Conservation (phyloP, 1,284 basidiomycete species). For the Neonothopanus nambi region DNA sequence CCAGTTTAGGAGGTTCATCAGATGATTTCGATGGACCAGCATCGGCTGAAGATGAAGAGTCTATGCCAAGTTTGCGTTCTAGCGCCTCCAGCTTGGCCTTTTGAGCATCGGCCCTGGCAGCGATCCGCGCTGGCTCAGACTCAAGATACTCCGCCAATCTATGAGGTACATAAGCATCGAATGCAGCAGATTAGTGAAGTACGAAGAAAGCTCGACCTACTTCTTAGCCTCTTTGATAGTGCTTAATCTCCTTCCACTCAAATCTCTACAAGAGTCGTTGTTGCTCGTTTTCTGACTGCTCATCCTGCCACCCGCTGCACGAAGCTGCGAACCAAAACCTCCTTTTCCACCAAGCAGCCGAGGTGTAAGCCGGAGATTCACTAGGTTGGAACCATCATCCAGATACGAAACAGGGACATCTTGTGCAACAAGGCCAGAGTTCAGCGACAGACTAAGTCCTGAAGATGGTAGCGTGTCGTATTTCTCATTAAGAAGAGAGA, state of each 20-base stretch:
- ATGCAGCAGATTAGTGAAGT: slow-evolving; percentile 9
- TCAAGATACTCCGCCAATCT: slow-evolving; percentile 92
- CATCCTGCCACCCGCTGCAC: slow-evolving; percentile 97
- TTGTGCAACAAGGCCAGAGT: slow-evolving; percentile 46
- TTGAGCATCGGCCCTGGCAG: slow-evolving; percentile 78
- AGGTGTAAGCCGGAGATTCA: slow-evolving; percentile 68
- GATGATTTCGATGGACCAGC: slow-evolving; percentile 26
- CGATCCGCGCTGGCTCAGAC: slow-evolving; percentile 78
- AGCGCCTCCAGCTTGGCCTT: slow-evolving; percentile 85
- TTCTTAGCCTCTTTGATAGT: slow-evolving; percentile 96
- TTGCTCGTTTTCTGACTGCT: slow-evolving; percentile 93
- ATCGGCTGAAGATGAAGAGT: slow-evolving; percentile 32
- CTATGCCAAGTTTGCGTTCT: slow-evolving; percentile 79
- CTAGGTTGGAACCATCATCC: slow-evolving; percentile 38
- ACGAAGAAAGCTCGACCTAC: slow-evolving; percentile 41
- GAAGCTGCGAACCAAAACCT: slow-evolving; percentile 94
- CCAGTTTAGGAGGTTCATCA: slow-evolving; percentile 49
- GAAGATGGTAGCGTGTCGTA: slow-evolving; percentile 57
- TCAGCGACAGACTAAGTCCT: slow-evolving; percentile 52
- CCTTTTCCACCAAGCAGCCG: slow-evolving; percentile 90
- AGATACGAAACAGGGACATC: slow-evolving; percentile 48
- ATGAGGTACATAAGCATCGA: slow-evolving; percentile 2
- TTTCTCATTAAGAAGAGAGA: slow-evolving; percentile 52
- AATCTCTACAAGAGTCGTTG: slow-evolving; percentile 93
- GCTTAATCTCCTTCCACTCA: slow-evolving; percentile 87